Percentiles rank a stretch among this genome's conserved stretches.
Evolutionary conservation across 2,329 filamentous ascomycete species (phyloP).

Genomic region (Monilinia fructicola): DNA sequence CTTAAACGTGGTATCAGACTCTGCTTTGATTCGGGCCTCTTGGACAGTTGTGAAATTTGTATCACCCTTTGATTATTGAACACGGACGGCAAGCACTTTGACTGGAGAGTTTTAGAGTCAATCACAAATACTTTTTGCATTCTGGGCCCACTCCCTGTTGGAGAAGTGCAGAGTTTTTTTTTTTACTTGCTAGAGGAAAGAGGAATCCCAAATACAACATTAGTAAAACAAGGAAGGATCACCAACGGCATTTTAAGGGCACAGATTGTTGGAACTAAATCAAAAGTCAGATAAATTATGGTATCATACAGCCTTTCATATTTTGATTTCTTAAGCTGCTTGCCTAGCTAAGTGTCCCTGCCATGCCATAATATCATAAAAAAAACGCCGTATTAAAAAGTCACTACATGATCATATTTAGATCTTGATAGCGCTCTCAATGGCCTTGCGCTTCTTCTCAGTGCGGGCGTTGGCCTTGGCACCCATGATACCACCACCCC

Average conservation of each 20-base stretch:
- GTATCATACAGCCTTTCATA: constrained; percentile 42
- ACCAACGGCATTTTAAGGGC: background rate
- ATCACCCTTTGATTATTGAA: background rate
- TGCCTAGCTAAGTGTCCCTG: constrained; percentile 39
- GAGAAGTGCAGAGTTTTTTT: background rate
- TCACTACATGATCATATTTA: constrained; percentile 51
- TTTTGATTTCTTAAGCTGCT: constrained; percentile 28
- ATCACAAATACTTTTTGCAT: background rate
- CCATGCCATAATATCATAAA: constrained; percentile 41
- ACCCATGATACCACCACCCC: constrained; percentile 99
- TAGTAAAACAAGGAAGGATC: background rate
- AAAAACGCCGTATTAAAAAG: constrained; percentile 38
- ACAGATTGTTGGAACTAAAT: constrained; percentile 13
- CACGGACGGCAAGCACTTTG: background rate
- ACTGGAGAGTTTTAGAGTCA: background rate
- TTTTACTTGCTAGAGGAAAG: background rate
- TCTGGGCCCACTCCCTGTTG: background rate
- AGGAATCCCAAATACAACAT: constrained; percentile 4
- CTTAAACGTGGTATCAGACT: background rate
- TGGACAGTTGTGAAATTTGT: background rate
- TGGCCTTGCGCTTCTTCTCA: constrained; percentile 74
- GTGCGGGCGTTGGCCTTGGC: constrained; percentile 79
- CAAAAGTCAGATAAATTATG: constrained; percentile 30
- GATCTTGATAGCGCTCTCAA: constrained; percentile 96
- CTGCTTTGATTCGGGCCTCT: background rate